Conservation (phyloP, 257 asterid species). For the Capsicum baccatum region DNA sequence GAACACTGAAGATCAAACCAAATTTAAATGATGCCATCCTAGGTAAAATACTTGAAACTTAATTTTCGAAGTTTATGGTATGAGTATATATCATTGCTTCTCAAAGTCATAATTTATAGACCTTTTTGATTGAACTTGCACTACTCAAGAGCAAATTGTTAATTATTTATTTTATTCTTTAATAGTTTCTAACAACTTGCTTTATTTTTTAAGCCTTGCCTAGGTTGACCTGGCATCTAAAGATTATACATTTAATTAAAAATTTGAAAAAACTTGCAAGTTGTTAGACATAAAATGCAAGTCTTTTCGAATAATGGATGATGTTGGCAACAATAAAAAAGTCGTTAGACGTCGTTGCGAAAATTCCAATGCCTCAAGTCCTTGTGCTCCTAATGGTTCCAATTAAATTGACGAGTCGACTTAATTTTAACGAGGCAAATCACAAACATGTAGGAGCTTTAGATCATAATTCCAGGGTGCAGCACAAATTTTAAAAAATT, state of each 20-base stretch:
- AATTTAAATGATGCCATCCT: slow-evolving; percentile 4
- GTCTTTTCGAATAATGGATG: too few species aligned
- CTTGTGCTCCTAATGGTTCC: not conserved
- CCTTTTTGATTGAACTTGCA: not conserved
- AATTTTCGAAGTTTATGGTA: not conserved
- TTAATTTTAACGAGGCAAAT: not conserved
- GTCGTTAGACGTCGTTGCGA: too few species aligned
- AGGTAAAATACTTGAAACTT: not conserved
- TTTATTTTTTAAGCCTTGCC: not conserved
- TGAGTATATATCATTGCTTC: not conserved
- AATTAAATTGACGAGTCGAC: not conserved
- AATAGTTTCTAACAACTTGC: not conserved
- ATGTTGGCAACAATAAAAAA: too few species aligned
- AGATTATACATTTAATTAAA: not conserved
- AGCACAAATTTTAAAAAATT: too few species aligned
- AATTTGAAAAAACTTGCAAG: not conserved
- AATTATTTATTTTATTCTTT: not conserved
- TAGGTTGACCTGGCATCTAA: not conserved
- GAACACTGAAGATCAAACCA: not conserved
- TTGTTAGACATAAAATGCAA: too few species aligned
- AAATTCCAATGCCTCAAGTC: too few species aligned
- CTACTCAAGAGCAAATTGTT: not conserved
- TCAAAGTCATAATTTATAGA: not conserved
- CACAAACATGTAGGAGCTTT: too few species aligned
- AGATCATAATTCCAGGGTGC: too few species aligned